phyloP scores from a whole-genome alignment of 306 rosid species.

The Sesbania bispinosa region DNA sequence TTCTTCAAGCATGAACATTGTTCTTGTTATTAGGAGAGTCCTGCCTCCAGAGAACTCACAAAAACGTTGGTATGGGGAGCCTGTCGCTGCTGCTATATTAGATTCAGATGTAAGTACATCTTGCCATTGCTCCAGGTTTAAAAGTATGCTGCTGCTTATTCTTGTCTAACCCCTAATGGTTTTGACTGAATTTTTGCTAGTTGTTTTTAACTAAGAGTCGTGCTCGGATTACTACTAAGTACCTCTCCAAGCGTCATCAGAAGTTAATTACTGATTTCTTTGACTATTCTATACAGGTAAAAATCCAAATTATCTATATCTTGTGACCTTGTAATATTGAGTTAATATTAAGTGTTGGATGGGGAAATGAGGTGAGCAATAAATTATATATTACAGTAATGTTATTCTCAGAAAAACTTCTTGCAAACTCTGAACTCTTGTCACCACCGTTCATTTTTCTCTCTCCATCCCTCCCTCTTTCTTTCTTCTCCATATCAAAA shows the following conservation, averaged over 20 bases:
- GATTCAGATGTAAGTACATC: conserved; percentile 51
- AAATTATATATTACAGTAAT: neutral
- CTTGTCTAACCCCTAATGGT: neutral
- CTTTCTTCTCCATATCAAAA: neutral
- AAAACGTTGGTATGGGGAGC: conserved; percentile 78
- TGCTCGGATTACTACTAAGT: conserved; percentile 53
- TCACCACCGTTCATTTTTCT: neutral
- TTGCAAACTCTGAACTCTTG: neutral
- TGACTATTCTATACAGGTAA: conserved; percentile 65
- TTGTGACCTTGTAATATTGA: neutral
- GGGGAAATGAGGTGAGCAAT: neutral
- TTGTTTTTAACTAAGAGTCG: conserved; percentile 56
- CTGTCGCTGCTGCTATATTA: conserved; percentile 63
- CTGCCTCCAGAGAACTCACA: conserved; percentile 50
- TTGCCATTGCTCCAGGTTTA: neutral
- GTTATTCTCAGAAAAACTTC: neutral
- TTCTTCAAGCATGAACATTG: neutral
- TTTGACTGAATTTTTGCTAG: conserved; percentile 35
- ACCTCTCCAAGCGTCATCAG: conserved; percentile 75
- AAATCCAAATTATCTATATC: neutral
- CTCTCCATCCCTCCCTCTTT: neutral
- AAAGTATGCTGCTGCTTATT: neutral
- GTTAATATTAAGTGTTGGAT: neutral
- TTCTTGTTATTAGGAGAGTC: neutral
- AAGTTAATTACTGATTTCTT: conserved; percentile 49